Evolutionary conservation across 305 asterid genomes (phyloP).

Genomic region (Plantago lanceolata): DNA sequence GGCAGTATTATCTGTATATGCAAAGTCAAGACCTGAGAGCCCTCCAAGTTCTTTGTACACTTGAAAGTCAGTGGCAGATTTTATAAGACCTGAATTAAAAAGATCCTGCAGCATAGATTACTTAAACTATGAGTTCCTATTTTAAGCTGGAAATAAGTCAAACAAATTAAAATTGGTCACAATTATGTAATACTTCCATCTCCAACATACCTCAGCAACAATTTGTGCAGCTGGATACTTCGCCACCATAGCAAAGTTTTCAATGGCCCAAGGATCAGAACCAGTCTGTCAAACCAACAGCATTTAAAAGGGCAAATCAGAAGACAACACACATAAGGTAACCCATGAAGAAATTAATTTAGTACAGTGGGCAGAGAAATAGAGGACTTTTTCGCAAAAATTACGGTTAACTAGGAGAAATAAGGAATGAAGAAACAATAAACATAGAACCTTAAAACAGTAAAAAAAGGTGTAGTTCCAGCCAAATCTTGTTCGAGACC

Average conservation of each 20-base stretch:
- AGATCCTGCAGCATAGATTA: conserved; percentile 62
- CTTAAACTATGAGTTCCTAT: conserved; percentile 21
- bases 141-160: conserved; percentile 13
- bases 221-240: conserved; percentile 89
- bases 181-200: conserved; percentile 7
- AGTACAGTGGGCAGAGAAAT: background rate
- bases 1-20: conserved; percentile 71
- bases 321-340: conserved; percentile 4
- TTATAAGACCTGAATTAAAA: conserved; percentile 79
- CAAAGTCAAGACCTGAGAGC: conserved; percentile 97
- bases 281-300: conserved; percentile 64
- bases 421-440: background rate
- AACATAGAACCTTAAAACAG: too few relatives aligned
- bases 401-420: background rate
- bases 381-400: background rate
- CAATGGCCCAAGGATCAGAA: conserved; percentile 95
- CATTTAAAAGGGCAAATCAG: conserved; percentile 18
- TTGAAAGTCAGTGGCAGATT: conserved; percentile 95
- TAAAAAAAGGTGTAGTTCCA: too few relatives aligned
- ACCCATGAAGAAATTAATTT: conserved; percentile 3
- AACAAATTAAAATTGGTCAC: conserved; percentile 15
- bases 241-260: conserved; percentile 72
- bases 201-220: conserved; percentile 60
- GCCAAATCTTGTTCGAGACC: too few relatives aligned
- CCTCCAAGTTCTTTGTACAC: conserved; percentile 85